Base-by-base conservation (phyloP, 1,284 basidiomycete genomes). In the Papiliotrema fonsecae region DNA sequence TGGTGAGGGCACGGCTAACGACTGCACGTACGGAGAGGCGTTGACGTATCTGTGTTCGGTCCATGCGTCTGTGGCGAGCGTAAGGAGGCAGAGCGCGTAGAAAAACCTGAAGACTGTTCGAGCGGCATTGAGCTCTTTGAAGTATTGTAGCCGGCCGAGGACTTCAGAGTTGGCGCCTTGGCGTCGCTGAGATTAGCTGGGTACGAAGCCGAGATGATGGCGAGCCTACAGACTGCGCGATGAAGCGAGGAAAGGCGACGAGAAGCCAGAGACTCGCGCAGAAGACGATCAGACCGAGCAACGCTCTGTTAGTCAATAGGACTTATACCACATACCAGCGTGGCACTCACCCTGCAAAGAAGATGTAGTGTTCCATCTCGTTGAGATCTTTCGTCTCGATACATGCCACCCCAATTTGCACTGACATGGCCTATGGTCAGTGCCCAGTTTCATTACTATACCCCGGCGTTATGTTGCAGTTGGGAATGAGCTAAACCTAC, bases 161-260 rank as follows among this genome's bases (percentile, higher is more conserved):
- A 68, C 61, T 19, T 68, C 65, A 4, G 58, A 46, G 25, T 63
- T 66, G 28, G 65, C 65, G n/a, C 65, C 65, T 56, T 61, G 58
- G 18, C 56, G 57, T 22, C 54, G 50, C 62, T 52, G 40, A 19
- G 7, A 7, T 46, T 19, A 40, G 26, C 24, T 25, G 25, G 25
- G 44, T 2, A n/a, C 27, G 37, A 31, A 22, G 47, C n/a, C n/a
- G n/a, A 26, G 18, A 4, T 14, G 31, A 28, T 9, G n/a, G 16
- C 6, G 4, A 57, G n/a, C 57, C 47, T 28, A 60, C 57, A 2
- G 59, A 61, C 27, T 63, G 55, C 10, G 38, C 36, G 32, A 63
- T 61, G 47, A 63, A 63, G 0, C 42, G 30, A 1, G 61, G 61
- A 41, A 64, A 61, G 5, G 54, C 57, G 13, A 52, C 14, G 21